These are phyloP conservation scores for Periconia macrospinosa DNA, from an alignment of 2,329 filamentous ascomycete genomes.

Conservation along the genomic window DNA sequence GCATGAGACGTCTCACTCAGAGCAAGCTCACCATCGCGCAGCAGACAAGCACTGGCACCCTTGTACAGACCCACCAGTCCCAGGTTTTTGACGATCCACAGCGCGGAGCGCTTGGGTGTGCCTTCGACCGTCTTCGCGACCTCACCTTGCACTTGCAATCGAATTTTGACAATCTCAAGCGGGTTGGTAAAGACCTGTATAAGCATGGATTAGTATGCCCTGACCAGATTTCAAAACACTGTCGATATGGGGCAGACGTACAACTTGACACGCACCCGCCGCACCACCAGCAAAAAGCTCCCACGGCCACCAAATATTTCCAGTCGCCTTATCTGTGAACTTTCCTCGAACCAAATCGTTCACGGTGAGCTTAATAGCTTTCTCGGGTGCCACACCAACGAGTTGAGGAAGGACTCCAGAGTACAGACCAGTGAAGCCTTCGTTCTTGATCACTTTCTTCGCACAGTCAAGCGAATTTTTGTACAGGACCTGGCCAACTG, in stretches of 20 bases:
- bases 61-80: constrained; percentile 96
- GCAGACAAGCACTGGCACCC: constrained; percentile 88
- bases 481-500: constrained; percentile 85
- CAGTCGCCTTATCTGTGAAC: constrained; percentile 73
- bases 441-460: constrained; percentile 88
- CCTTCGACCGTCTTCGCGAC: constrained; percentile 84
- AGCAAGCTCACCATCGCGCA: constrained; percentile 66
- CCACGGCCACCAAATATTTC: constrained; percentile 68
- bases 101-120: constrained; percentile 83
- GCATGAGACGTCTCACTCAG: not conserved
- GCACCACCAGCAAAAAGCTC: constrained; percentile 87
- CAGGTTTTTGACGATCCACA: constrained; percentile 97
- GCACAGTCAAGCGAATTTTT: constrained; percentile 98
- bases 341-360: constrained; percentile 86
- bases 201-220: constrained; percentile 10
- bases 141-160: constrained; percentile 95
- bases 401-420: constrained; percentile 93
- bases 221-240: not conserved
- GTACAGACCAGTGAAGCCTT: constrained; percentile 87
- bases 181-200: constrained; percentile 90
- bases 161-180: constrained; percentile 98
- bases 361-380: constrained; percentile 98
- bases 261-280: constrained; percentile 94
- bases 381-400: constrained; percentile 97
- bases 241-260: constrained; percentile 54